phyloP scores from a whole-genome alignment of 2,329 filamentous ascomycete genomes.

The Fusarium haematococcum region DNA sequence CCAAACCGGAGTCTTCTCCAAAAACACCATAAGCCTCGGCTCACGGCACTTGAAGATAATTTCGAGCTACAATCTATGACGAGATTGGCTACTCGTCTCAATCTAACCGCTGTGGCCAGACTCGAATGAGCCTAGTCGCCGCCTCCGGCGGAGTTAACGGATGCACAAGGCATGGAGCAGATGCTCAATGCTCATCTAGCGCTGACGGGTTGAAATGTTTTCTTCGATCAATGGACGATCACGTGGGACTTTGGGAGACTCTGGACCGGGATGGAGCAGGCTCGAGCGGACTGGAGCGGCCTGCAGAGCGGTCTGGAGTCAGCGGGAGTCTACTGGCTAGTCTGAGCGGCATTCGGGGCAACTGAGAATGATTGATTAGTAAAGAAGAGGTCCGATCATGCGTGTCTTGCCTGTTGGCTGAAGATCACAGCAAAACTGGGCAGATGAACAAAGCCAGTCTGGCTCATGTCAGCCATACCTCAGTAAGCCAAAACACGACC shows the following conservation, averaged over 20 bases:
- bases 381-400: not conserved
- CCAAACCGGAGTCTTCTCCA: not conserved
- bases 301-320: not conserved
- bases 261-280: not conserved
- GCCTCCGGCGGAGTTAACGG: not conserved
- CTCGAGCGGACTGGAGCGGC: not conserved
- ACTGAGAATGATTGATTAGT: not conserved
- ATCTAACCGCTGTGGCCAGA: not conserved
- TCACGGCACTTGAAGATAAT: not conserved
- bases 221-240: not conserved
- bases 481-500: not conserved
- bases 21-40: not conserved
- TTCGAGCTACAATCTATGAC: not conserved
- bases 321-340: not conserved
- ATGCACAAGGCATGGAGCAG: not conserved
- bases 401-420: not conserved
- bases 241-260: conserved; percentile 1
- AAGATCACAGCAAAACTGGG: not conserved
- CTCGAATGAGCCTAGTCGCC: not conserved
- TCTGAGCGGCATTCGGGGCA: not conserved
- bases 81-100: not conserved
- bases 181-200: not conserved
- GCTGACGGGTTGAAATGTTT: not conserved
- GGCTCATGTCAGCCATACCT: not conserved
- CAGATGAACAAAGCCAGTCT: not conserved